Base-by-base conservation (phyloP, 495 filamentous ascomycete species). In the Tuber aestivum region DNA sequence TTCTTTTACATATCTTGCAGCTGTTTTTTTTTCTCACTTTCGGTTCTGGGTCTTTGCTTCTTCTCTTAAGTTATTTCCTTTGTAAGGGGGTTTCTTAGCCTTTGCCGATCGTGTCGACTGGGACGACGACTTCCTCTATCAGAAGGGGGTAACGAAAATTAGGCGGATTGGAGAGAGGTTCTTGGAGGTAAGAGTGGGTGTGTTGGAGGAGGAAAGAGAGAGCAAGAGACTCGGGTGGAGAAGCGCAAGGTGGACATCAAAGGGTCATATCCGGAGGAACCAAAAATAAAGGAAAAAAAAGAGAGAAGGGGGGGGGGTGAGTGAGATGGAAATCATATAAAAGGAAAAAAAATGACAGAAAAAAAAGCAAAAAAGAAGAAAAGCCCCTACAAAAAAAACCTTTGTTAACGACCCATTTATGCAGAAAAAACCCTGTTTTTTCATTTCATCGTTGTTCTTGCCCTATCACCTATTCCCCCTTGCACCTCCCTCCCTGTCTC, bases 361-460 rank as follows among this genome's bases (percentile, higher is more conserved):
- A 65, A 32, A 65, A 27, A 16, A n/a, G n/a, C 32, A 2, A 61
- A 61, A 61, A 56, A 56, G 12, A 56, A 23, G 23, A n/a, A n/a
- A n/a, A n/a, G n/a, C n/a, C n/a, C n/a, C n/a, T n/a, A n/a, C n/a
- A n/a, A 32, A 65, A 65, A 65, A 65, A 65, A 65, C 56, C 56
- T 65, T 65, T 65, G 56, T 65, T 65, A 65, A 65, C 56, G 56
- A 65, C 56, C 56, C 32, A 3, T 65, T 65, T 65, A 65, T 18
- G 56, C 56, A 14, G 56, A 32, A 32, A 65, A 65, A 27, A 65
- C 56, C 56, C 56, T 65, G 56, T 32, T 32, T 65, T 65, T 65
- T 32, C 56, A 65, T 65, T 65, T 65, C 9, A 65, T 65, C 27
- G 56, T 32, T 65, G 56, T 65, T 61, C n/a, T 27, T 65, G 56